Conservation (phyloP, 2,329 filamentous ascomycete genomes). For the Alternaria infectoria region DNA sequence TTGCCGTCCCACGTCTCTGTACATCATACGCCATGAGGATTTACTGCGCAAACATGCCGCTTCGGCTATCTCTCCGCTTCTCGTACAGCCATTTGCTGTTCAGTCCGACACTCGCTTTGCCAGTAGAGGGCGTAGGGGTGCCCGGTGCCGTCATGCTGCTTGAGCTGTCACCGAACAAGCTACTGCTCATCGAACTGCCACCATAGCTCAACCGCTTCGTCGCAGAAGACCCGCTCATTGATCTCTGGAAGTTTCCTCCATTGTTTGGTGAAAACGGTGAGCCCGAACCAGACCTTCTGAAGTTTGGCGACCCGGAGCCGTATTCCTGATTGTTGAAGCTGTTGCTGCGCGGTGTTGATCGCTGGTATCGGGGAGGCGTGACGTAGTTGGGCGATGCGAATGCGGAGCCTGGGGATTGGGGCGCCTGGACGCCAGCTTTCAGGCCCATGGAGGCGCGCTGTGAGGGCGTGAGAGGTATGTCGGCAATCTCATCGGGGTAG, state of each 20-base stretch:
- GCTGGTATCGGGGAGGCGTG: constrained; percentile 85
- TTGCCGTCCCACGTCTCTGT: constrained; percentile 5
- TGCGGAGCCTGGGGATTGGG: constrained; percentile 67
- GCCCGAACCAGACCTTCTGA: constrained; percentile 35
- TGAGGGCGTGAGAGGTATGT: constrained; percentile 88
- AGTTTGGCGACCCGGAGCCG: constrained; percentile 55
- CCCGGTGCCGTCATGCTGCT: constrained; percentile 55
- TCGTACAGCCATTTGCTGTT: constrained; percentile 98
- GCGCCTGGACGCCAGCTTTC: constrained; percentile 64
- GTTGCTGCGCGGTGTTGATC: constrained; percentile 71
- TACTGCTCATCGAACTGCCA: constrained; percentile 55
- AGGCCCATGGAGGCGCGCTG: constrained; percentile 87
- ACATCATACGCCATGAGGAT: neutral
- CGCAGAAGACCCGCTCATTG: constrained; percentile 56
- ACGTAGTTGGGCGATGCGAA: constrained; percentile 64
- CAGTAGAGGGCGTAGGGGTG: constrained; percentile 68
- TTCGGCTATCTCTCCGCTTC: constrained; percentile 65
- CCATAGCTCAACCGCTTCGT: constrained; percentile 68
- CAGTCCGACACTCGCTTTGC: constrained; percentile 73
- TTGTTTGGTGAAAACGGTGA: constrained; percentile 61
- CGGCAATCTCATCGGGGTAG: constrained; percentile 73
- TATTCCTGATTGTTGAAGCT: constrained; percentile 59
- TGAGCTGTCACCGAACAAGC: constrained; percentile 47
- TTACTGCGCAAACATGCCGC: constrained; percentile 34
- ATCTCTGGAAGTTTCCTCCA: constrained; percentile 67